Evolutionary conservation across 768 basidiomycete species (phyloP).

Genomic region (Boletus edulis): DNA sequence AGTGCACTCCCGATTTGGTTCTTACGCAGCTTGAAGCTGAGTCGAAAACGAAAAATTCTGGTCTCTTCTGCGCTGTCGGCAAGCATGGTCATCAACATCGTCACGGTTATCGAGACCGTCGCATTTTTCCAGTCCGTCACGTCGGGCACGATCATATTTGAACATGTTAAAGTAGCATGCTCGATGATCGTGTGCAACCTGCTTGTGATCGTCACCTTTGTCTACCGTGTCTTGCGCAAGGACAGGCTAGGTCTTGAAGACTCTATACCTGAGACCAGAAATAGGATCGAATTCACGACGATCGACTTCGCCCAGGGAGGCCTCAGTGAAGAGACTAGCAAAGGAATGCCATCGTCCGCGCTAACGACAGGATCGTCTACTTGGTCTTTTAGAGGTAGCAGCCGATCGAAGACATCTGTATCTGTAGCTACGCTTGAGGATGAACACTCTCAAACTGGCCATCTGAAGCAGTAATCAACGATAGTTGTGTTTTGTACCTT

Average conservation of each 20-base stretch:
- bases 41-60: slow-evolving; percentile 14
- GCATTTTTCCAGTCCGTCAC: not conserved
- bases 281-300: slow-evolving; percentile 9
- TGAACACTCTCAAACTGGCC: not conserved
- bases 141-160: slow-evolving; percentile 17
- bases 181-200: slow-evolving; percentile 23
- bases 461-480: no score
- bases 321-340: slow-evolving; percentile 1
- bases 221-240: slow-evolving; percentile 13
- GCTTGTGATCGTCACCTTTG: slow-evolving; percentile 20
- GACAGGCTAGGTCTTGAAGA: not conserved
- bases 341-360: not conserved
- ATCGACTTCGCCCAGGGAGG: not conserved
- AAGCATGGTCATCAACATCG: slow-evolving; percentile 16
- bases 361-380: not conserved
- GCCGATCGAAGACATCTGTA: not conserved
- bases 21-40: slow-evolving; percentile 13
- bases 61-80: slow-evolving; percentile 23
- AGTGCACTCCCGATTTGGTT: slow-evolving; percentile 18
- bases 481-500: no score
- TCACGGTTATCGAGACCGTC: slow-evolving; percentile 18
- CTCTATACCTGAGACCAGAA: not conserved
- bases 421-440: not conserved
- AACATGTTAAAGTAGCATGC: slow-evolving; percentile 21
- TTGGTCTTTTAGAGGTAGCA: slow-evolving; percentile 4